Evolutionary conservation across 495 filamentous ascomycete species (phyloP), one percentile per base, ranked within the genome.

Genomic region (Penicillium silybi): DNA sequence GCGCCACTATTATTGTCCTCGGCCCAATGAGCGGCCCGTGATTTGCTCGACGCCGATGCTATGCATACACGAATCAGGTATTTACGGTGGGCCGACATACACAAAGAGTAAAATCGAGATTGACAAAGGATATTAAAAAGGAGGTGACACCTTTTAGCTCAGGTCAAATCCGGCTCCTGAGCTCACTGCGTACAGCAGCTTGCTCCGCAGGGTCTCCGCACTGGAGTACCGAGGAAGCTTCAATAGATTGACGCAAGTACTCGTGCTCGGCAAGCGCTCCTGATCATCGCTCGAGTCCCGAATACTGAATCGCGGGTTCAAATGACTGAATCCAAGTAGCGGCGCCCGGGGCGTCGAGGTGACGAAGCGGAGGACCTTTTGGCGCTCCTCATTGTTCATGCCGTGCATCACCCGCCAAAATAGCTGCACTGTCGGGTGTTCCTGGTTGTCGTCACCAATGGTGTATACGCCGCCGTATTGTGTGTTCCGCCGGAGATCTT

Each of bases 141-240:
- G 29, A 43, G 54, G 40, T 3, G 39, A 48, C 35, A 11, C 0
- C 10, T 26, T 26, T 70, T 54, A 95, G 70, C 87, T 91, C 61
- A 99, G 74, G 76, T 99, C 92, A 71, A 99, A 99, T 9, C 93
- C 93, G 40, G 93, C 93, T 13, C 91, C 92, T 10, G 90, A 86
- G 61, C 86, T 89, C 17, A 96, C 86, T 19, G 92, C 92, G 71
- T 97, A 96, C 27, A 98, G 67, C 52, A 98, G 65, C 66, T 95
- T 96, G 58, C 81, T 80, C 67, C 76, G 88, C 53, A 97, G 61
- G 11, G 68, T 75, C 45, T 70, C 70, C 47, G 77, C 79, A 42
- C 76, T 83, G 18, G 60, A 72, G 68, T 97, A 99, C 44, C 86
- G 83, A 17, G 93, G 93, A 56, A 99, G 74, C 73, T 99, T 99